Evolutionary conservation across 352 stramenopile species (phyloP), one percentile per base, ranked within the genome.

Genomic region (Pilasporangium apinafurcum): DNA sequence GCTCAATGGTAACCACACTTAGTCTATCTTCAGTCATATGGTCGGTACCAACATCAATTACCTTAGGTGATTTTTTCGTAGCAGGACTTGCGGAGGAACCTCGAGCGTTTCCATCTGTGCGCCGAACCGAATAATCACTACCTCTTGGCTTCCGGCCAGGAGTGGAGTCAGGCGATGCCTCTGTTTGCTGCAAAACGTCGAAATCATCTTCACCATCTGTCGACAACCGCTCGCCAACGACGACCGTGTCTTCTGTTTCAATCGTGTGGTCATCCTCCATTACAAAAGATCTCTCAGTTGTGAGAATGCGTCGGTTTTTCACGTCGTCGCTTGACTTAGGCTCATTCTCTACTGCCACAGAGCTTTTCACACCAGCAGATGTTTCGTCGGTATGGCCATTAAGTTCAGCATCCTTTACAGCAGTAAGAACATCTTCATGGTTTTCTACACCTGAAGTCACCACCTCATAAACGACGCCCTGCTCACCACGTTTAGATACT

Each of bases 221-320:
- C 29, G 73, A 74, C 16, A 73, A 50, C 13, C 70, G 60, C 46
- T 83, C 70, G 5, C 64, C 57, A 12, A 86, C 68, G 22, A 86
- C 70, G 22, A 86, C 64, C 22, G 68, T 77, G 17, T 84, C 74
- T 27, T 83, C 70, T 1, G 64, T 74, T 39, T 83, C 60, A 30
- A 86, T 65, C 0, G 54, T 77, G 42, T 83, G 36, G 39, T 79
- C 59, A 14, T 75, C 58, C 22, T 83, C 70, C 44, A 86, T 81
- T 3, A 86, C 71, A 51, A 84, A 81, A 13, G 66, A 84, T 16
- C 64, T 58, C 28, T 86, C 74, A 5, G 71, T 86, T 42, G 66
- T 84, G n/a, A 86, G 55, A 37, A 86, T 83, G 18, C 59, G 53
- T 10, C 62, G 65, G 12, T 61, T 60, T 8, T 48, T 62, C 20